A percentile compares a stretch with the other conserved stretches of the same genome.
Conservation (phyloP, 2,329 filamentous ascomycete species). For the Trichoderma endophyticum region DNA sequence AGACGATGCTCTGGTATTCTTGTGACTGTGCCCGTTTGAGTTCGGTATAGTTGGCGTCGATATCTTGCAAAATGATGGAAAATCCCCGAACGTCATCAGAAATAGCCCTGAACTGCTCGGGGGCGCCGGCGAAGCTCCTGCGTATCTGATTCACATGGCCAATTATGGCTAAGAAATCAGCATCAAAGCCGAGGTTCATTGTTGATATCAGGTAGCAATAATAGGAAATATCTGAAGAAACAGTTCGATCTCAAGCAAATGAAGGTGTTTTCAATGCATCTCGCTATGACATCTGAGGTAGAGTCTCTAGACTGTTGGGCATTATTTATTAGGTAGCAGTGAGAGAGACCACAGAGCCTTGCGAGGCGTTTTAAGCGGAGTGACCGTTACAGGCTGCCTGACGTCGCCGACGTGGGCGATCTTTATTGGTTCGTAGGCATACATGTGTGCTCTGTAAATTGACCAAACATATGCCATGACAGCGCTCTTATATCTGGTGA, state of each 20-base stretch:
- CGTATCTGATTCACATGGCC: neutral
- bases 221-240: neutral
- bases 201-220: neutral
- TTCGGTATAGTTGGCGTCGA: neutral
- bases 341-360: neutral
- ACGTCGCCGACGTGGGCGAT: neutral
- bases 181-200: neutral
- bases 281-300: too few species aligned
- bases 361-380: neutral
- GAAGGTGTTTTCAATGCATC: neutral
- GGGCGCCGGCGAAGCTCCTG: neutral
- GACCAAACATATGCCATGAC: neutral
- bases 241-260: neutral
- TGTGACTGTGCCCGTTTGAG: too few species aligned
- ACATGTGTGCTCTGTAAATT: fast-evolving
- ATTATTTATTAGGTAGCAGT: neutral
- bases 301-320: neutral
- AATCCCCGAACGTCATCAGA: neutral
- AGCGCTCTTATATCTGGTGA: neutral
- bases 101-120: neutral
- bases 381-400: neutral
- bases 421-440: neutral
- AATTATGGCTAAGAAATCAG: neutral
- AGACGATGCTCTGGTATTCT: neutral
- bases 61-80: neutral